Evolutionary conservation across 2,329 filamentous ascomycete species (phyloP).

Genomic region (Phialophora expanda): DNA sequence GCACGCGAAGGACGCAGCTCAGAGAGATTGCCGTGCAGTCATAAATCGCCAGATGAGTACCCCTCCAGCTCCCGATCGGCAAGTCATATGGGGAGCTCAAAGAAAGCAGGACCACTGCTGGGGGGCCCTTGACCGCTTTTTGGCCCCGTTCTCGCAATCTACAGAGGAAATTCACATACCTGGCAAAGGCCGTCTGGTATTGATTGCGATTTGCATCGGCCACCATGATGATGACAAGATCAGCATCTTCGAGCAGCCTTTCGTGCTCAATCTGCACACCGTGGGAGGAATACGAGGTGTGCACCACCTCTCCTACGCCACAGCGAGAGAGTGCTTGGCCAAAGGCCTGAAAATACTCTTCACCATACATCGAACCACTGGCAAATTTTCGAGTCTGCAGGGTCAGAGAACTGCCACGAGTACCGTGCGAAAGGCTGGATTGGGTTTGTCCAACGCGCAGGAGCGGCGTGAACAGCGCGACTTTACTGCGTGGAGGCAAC

Average conservation of each 20-base stretch:
- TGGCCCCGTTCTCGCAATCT: constrained; percentile 56
- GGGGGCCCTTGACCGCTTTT: constrained; percentile 62
- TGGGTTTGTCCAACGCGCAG: too few species aligned
- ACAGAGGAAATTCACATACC: constrained; percentile 94
- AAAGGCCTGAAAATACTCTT: constrained; percentile 87
- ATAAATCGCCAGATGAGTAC: constrained; percentile 92
- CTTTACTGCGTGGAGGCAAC: neutral
- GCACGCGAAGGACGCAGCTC: constrained; percentile 77
- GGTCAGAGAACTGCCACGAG: too few species aligned
- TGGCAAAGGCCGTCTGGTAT: constrained; percentile 92
- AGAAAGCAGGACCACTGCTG: constrained; percentile 75
- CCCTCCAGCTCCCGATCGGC: constrained; percentile 85
- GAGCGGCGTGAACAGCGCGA: too few species aligned
- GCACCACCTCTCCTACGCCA: constrained; percentile 80
- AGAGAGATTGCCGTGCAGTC: constrained; percentile 93
- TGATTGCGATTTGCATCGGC: constrained; percentile 92
- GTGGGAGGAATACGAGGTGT: constrained; percentile 94
- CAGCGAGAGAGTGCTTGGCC: constrained; percentile 83
- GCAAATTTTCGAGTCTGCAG: constrained; percentile 48
- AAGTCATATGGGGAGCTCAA: constrained; percentile 97
- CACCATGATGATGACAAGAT: constrained; percentile 85
- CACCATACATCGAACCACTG: constrained; percentile 78
- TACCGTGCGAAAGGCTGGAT: too few species aligned
- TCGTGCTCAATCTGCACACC: constrained; percentile 91
- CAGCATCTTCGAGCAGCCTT: constrained; percentile 84